Evolutionary conservation across 1,284 basidiomycete genomes (phyloP), one percentile per base, ranked within the genome.

Genomic region (Melanopsichium pennsylvanicum): DNA sequence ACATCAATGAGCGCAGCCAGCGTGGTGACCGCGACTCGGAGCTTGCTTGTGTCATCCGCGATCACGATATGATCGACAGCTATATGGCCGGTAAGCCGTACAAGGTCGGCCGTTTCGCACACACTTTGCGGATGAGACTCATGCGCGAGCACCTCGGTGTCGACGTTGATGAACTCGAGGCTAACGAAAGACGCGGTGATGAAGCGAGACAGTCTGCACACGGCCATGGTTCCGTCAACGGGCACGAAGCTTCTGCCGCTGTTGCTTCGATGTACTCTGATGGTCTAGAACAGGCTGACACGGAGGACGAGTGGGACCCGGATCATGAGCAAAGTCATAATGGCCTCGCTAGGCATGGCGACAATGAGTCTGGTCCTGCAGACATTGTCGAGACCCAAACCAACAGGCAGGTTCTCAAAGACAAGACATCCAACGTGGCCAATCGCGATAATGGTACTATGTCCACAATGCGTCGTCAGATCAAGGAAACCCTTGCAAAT

Each of bases 91-190:
- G 96, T 25, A 88, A 88, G 74, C 92, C 93, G 0, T 98, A 90
- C 85, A 89, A 92, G 85, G 95, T 98, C 60, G 95, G 95, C 13
- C 88, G 94, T 6, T 98, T 96, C 81, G 93, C 96, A 7, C 96
- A 98, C 82, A 91, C 91, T 2, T 85, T 99, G 22, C 89, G 95
- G 10, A 85, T 98, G 42, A 88, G 94, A 8, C 85, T 98, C 42
- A 99, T 99, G 95, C 87, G 91, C 49, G 95, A 99, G 81, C 95
- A 99, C 81, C 84, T 95, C 50, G 95, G 95, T 4, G 86, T 97
- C 50, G 93, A 98, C 80, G 93, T 97, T 21, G 95, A 99, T 79
- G 87, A 88, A 8, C 84, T 97, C 72, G 88, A 89, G 56, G 72
- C 42, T 33, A 68, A 52, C 52, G 79, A 61, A 41, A 50, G 64